A percentile compares a stretch with the other conserved stretches of the same genome.
Evolutionary conservation across 2,329 filamentous ascomycete genomes (phyloP).

Genomic region (Scytalidium sp.): DNA sequence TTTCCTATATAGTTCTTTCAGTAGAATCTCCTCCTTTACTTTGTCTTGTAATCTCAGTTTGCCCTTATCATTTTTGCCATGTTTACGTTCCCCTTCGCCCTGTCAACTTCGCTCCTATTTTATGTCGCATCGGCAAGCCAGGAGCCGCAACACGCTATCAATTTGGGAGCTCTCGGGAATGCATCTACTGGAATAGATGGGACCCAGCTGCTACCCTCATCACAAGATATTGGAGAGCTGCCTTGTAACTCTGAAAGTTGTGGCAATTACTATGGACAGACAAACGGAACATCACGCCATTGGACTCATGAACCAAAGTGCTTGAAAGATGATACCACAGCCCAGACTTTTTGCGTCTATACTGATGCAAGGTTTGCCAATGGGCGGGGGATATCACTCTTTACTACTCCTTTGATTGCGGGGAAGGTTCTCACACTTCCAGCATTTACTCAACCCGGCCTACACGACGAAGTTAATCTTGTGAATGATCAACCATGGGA

Average conservation of each 20-base stretch:
- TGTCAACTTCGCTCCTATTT: neutral
- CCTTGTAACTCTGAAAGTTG: neutral
- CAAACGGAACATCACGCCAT: slow-evolving; percentile 4
- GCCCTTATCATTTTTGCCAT: neutral
- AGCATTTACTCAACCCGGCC: slow-evolving; percentile 12
- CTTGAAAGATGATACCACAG: slow-evolving; percentile 10
- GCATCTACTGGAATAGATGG: neutral
- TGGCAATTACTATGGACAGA: neutral
- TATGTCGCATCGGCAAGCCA: neutral
- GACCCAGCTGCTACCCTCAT: neutral
- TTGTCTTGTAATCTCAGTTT: neutral
- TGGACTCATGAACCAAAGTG: slow-evolving; percentile 21
- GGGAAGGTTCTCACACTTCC: slow-evolving; percentile 13
- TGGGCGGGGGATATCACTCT: slow-evolving; percentile 23
- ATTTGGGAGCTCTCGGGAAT: neutral
- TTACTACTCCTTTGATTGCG: slow-evolving; percentile 20
- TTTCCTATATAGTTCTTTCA: neutral
- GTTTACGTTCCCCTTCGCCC: neutral
- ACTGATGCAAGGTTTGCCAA: slow-evolving; percentile 22
- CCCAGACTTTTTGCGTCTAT: slow-evolving; percentile 22
- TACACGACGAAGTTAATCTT: slow-evolving; percentile 16
- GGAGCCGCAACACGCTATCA: neutral
- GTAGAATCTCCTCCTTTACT: neutral
- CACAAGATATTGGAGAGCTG: neutral
- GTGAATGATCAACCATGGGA: slow-evolving; percentile 20